phyloP scores from a whole-genome alignment of 2,329 filamentous ascomycete genomes.

The Pseudogymnoascus sp. region DNA sequence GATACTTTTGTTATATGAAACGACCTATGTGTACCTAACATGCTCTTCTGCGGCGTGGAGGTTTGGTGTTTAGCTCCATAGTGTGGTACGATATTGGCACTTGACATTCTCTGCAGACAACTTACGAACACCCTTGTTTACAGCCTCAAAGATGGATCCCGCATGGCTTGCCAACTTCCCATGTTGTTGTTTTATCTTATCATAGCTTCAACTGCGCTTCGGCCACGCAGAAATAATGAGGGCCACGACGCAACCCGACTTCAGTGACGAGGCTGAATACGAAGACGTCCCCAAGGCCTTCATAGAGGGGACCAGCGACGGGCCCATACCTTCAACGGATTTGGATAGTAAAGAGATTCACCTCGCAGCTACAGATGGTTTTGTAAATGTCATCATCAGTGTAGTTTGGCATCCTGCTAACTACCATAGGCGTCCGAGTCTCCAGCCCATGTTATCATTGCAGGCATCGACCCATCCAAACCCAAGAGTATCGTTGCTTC shows the following conservation, averaged over 20 bases:
- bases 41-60: background rate
- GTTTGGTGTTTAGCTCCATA: background rate
- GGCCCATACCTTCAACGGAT: background rate
- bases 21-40: background rate
- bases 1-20: background rate
- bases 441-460: background rate
- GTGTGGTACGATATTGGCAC: background rate
- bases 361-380: background rate
- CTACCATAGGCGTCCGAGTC: background rate
- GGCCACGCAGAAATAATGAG: background rate
- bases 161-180: background rate
- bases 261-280: background rate
- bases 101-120: background rate
- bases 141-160: background rate
- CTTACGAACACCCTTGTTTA: background rate
- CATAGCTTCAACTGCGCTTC: background rate
- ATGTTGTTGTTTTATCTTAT: background rate
- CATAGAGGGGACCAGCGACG: background rate
- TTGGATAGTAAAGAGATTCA: background rate
- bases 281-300: background rate
- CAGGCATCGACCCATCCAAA: conserved; percentile 16
- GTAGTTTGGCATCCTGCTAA: background rate
- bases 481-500: background rate
- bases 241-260: background rate
- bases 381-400: background rate